Evolutionary conservation across 345 rosid species (phyloP), one percentile per base, ranked within the genome.

Genomic region (Linum lewisii): DNA sequence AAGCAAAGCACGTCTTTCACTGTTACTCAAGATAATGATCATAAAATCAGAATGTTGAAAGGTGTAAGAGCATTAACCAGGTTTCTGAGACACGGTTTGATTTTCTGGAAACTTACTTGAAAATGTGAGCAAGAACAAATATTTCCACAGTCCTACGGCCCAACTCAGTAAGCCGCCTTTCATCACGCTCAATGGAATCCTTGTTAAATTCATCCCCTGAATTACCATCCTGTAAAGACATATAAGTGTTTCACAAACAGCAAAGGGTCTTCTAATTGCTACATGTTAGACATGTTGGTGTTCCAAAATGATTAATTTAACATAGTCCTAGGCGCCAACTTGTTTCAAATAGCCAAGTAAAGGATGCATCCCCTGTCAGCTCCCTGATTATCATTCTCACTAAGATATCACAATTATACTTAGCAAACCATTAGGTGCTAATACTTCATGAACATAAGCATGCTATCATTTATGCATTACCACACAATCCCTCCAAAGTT

Each of bases 131-230:
- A 58, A 92, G 94, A 51, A 79, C 91, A 92, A 84, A 87, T 70
- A 81, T 83, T 77, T 92, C 98, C 71, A 92, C 78, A 0, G 97
- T 86, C 69, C 92, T 78, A 55, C 95, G 89, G 57, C 97, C 98
- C 71, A 88, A 64, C 66, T 88, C 98, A 20, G 94, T 88, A 56
- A 92, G 86, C 54, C 86, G 89, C 70, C 84, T 88, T 79, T 92
- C 98, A 79, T 92, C 96, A 55, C 81, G 83, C 68, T 76, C 88
- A 72, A 78, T 68, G 32, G 85, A 77, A 78, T 91, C 95, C 76
- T 78, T 84, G 76, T 68, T 83, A 63, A 77, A 81, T 64, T 86
- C 98, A 62, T 86, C 93, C 58, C 95, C 90, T 37, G 82, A 76
- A 74, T 76, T 83, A 44, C 79, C 87, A 66, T 84, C 96, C 96